Base-by-base conservation (phyloP, 176 grass and related monocot genomes). In the Oryza glaberrima region DNA sequence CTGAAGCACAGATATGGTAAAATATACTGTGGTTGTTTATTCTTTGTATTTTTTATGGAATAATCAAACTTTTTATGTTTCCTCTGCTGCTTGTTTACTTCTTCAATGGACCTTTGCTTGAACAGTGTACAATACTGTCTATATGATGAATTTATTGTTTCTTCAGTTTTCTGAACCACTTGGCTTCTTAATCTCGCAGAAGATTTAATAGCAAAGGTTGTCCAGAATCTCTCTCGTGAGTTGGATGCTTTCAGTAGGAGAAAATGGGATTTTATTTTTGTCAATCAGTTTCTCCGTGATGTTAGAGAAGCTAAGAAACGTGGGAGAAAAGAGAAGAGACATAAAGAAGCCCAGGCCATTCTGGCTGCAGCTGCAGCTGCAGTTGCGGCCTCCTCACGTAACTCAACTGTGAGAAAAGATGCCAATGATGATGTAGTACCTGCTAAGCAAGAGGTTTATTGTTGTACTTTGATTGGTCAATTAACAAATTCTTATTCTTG, bases 331-430 rank as follows among this genome's bases (percentile, higher is more conserved):
- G 97, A 99, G 80, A 92, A 88, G 86, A 92, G 91, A 71, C 90
- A 99, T 79, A 94, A 94, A 94, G 97, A 99, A 94, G 97, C 94
- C 64, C 93, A 99, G 87, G 97, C 94, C 60, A 82, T 96, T 61
- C 92, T 96, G 87, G 97, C 88, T 78, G 97, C 90, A 83, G 93
- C 96, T 41, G 85, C 93, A 84, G 93, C 93, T 79, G 97, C 88
- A 63, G 84, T 87, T 48, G 93, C 90, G 72, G 83, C 92, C 84
- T 99, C 97, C 30, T 92, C 91, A 80, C 87, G 97, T 49, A 95
- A 91, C 65, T 85, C 85, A 51, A 84, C 85, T 72, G 11, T 95
- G 69, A 96, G 94, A 89, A 99, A 99, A 85, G 91, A 99, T 77
- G 64, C 89, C 25, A 94, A 86, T 84, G 91, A 95, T 67, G 86